phyloP scores from a whole-genome alignment of 2,329 filamentous ascomycete genomes.

The Ceratocystis variospora region DNA sequence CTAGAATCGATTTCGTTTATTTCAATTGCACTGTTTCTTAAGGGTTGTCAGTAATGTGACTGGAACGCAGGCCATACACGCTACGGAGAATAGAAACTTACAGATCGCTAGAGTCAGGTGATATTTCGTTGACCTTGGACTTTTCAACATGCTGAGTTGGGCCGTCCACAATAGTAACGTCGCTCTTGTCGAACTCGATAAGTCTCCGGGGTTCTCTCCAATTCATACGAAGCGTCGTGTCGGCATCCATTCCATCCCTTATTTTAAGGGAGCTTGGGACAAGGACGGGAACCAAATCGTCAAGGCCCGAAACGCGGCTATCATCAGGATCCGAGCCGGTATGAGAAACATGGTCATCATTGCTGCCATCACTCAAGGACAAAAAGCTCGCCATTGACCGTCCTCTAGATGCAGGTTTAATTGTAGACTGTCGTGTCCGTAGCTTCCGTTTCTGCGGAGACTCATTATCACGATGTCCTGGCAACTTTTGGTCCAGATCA shows the following conservation, averaged over 20 bases:
- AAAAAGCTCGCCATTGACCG: neutral
- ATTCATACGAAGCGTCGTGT: constrained; percentile 17
- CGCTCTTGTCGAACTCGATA: neutral
- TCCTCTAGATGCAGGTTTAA: neutral
- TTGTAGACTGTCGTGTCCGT: neutral
- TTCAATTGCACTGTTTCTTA: neutral
- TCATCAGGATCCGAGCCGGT: constrained; percentile 5
- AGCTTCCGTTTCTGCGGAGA: neutral
- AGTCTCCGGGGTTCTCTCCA: constrained; percentile 11
- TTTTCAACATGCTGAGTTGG: neutral
- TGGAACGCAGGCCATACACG: too few species aligned
- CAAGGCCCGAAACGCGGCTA: constrained; percentile 5
- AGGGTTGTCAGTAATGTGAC: neutral
- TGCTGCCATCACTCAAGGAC: neutral
- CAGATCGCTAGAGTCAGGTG: neutral
- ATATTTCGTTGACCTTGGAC: neutral
- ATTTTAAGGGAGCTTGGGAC: constrained; percentile 16
- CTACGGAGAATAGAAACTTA: constrained; percentile 27
- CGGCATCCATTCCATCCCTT: constrained; percentile 14
- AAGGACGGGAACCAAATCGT: constrained; percentile 13
- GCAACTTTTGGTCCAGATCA: constrained; percentile 12
- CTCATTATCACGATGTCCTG: neutral
- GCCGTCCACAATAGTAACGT: constrained; percentile 3
- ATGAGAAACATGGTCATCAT: neutral
- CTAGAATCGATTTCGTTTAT: neutral